phyloP scores from a whole-genome alignment of 352 stramenopile genomes.

The Phytophthora sp. region DNA sequence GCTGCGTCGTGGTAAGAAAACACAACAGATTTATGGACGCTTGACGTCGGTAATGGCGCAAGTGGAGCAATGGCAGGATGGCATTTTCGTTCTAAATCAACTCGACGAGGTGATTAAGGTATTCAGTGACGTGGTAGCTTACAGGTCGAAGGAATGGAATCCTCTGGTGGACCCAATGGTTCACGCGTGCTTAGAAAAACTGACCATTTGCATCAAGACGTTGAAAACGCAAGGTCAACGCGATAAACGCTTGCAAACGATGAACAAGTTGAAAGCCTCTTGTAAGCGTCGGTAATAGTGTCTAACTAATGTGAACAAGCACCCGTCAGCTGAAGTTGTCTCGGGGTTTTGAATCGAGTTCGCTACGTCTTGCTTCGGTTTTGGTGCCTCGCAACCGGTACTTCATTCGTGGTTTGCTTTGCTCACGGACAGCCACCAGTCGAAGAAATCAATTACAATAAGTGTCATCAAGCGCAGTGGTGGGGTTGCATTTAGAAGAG shows the following conservation, averaged over 20 bases:
- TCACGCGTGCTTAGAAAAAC: slow-evolving; percentile 21
- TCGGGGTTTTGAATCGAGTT: background rate
- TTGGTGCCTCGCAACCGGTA: background rate
- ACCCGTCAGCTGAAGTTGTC: too few relatives aligned
- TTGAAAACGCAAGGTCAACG: slow-evolving; percentile 24
- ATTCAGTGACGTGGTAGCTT: slow-evolving; percentile 16
- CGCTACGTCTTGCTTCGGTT: background rate
- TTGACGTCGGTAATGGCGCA: slow-evolving; percentile 12
- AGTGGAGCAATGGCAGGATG: slow-evolving; percentile 32
- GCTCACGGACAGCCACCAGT: background rate
- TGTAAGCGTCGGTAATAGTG: slow-evolving; percentile 4
- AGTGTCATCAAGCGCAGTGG: slow-evolving; percentile 13
- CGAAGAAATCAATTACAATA: background rate
- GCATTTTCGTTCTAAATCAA: slow-evolving; percentile 41
- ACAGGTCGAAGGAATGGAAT: slow-evolving; percentile 26
- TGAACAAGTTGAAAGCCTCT: slow-evolving; percentile 19
- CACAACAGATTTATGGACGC: background rate
- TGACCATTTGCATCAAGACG: slow-evolving; percentile 24
- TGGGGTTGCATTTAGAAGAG: slow-evolving; percentile 29
- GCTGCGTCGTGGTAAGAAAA: slow-evolving; percentile 1
- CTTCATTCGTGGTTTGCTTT: background rate
- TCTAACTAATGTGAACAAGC: too few relatives aligned
- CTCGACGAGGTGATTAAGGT: slow-evolving; percentile 29
- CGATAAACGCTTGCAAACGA: slow-evolving; percentile 27
- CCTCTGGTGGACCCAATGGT: slow-evolving; percentile 8